These are phyloP conservation scores for Gaeumannomyces sp. DNA, from an alignment of 2,329 filamentous ascomycete genomes.

Conservation along the genomic window DNA sequence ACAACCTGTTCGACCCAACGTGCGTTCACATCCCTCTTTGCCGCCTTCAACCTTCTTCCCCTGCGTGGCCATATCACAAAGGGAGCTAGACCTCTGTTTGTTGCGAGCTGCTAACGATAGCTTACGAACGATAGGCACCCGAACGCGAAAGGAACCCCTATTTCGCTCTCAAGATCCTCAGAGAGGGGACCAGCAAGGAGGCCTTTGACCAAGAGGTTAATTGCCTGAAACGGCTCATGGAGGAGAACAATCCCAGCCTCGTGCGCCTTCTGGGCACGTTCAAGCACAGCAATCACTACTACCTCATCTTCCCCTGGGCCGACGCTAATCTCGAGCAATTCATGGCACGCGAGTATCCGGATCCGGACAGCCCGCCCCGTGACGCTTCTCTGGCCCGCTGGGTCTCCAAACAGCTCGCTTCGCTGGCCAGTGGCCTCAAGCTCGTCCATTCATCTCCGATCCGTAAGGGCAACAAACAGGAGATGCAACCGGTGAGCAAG, in stretches of 20 bases:
- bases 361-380: background rate
- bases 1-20: constrained; percentile 12
- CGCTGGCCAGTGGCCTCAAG: constrained; percentile 13
- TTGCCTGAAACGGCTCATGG: constrained; percentile 16
- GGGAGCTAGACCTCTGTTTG: background rate
- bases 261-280: constrained; percentile 18
- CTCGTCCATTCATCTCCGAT: background rate
- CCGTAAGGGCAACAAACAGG: background rate
- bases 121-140: background rate
- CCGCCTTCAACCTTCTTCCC: background rate
- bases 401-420: constrained; percentile 15
- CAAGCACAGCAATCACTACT: constrained; percentile 11
- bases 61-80: background rate
- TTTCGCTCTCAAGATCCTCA: constrained; percentile 5
- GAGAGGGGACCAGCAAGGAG: background rate
- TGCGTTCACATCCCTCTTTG: background rate
- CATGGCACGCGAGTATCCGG: constrained; percentile 11
- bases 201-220: constrained; percentile 16
- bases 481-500: constrained; percentile 4
- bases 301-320: constrained; percentile 18
- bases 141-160: background rate
- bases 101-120: background rate
- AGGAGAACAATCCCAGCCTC: constrained; percentile 13
- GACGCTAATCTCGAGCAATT: constrained; percentile 12
- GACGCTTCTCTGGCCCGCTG: constrained; percentile 8